These are phyloP conservation scores for Nissolia schottii DNA, from an alignment of 306 rosid species.

Conservation along the genomic window DNA sequence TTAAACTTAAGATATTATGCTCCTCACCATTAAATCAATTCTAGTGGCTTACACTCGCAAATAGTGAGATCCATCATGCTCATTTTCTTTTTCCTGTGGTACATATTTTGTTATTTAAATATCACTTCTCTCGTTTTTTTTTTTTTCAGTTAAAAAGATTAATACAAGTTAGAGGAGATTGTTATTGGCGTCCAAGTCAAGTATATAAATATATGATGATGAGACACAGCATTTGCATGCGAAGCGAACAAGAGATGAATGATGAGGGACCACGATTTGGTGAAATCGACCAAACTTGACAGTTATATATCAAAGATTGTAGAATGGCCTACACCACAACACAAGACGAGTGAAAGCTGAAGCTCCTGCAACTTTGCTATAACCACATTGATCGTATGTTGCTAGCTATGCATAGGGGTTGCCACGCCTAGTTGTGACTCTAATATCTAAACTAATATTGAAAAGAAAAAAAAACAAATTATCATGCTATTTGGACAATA, in stretches of 20 bases:
- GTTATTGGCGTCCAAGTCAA: neutral
- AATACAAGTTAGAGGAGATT: neutral
- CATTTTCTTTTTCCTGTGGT: no score
- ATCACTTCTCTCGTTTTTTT: no score
- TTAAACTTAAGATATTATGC: no score
- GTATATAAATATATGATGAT: neutral
- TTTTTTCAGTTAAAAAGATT: neutral
- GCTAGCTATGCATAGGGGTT: neutral
- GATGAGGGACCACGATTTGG: conserved; percentile 24
- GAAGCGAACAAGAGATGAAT: neutral
- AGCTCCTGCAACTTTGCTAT: neutral
- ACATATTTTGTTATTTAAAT: no score
- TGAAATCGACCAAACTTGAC: conserved; percentile 17
- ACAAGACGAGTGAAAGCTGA: neutral
- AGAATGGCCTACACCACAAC: conserved; percentile 22
- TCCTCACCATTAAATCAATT: no score
- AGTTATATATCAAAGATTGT: conserved; percentile 4
- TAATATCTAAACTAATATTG: neutral
- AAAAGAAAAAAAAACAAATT: no score
- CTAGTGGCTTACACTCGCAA: no score
- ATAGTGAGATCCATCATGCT: no score
- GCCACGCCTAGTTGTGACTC: neutral
- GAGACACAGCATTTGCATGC: conserved; percentile 12
- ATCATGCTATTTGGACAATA: no score
- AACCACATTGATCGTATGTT: neutral